Conservation (phyloP, 805 yeast genomes). For the Zygosaccharomyces gambellarensis region DNA sequence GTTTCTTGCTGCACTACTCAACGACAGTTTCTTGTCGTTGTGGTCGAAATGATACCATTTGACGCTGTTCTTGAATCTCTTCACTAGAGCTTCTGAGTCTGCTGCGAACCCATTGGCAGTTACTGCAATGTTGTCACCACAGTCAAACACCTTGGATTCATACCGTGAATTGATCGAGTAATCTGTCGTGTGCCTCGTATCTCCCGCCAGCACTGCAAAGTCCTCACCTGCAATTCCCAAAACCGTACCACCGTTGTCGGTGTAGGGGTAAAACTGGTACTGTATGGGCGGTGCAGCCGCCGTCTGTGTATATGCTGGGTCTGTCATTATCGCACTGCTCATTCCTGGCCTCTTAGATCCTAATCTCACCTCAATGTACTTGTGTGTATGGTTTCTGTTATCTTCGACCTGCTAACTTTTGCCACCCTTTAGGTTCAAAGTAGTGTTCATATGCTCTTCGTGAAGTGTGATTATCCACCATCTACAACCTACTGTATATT, state of each 20-base stretch:
- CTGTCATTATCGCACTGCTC: slow-evolving; percentile 49
- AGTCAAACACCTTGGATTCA: slow-evolving; percentile 82
- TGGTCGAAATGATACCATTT: slow-evolving; percentile 94
- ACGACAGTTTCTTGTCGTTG: slow-evolving; percentile 58
- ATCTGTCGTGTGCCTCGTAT: slow-evolving; percentile 94
- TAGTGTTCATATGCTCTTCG: neutral
- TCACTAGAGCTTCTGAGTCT: slow-evolving; percentile 82
- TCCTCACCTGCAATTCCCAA: slow-evolving; percentile 97
- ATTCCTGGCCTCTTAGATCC: slow-evolving; percentile 23
- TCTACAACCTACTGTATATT: no score
- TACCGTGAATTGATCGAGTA: slow-evolving; percentile 89
- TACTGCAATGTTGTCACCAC: slow-evolving; percentile 82
- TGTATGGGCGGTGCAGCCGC: slow-evolving; percentile 63
- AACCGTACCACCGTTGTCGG: slow-evolving; percentile 96
- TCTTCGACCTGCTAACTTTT: slow-evolving; percentile 5
- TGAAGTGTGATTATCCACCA: neutral
- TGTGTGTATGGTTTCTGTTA: neutral
- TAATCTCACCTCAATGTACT: neutral
- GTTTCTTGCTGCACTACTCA: slow-evolving; percentile 79
- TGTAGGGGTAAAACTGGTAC: slow-evolving; percentile 87
- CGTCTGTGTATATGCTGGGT: slow-evolving; percentile 49
- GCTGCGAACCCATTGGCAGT: slow-evolving; percentile 97
- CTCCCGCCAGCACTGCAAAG: slow-evolving; percentile 95
- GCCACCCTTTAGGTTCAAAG: slow-evolving; percentile 15
- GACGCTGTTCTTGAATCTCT: slow-evolving; percentile 56